Percentiles rank a stretch among this genome's conserved stretches.
Evolutionary conservation across 768 basidiomycete genomes (phyloP).

Genomic region (Lactifluus volemus): DNA sequence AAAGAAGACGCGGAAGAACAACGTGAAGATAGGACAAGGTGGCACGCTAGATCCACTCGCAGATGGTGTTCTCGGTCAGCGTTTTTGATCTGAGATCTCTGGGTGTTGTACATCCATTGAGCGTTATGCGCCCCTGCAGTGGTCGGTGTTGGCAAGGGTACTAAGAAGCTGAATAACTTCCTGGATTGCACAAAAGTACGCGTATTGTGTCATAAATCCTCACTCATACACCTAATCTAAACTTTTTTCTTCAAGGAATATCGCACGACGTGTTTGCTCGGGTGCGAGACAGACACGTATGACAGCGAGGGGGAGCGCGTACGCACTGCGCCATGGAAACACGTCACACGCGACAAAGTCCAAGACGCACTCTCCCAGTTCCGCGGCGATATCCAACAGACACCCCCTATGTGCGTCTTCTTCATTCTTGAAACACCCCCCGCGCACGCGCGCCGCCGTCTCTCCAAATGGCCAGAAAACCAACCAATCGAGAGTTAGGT

Average conservation of each 20-base stretch:
- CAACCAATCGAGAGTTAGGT: slow-evolving; percentile 38
- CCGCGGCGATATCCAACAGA: slow-evolving; percentile 80
- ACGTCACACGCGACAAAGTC: slow-evolving; percentile 73
- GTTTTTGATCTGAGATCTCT: not conserved
- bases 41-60: slow-evolving; percentile 96
- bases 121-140: slow-evolving; percentile 38
- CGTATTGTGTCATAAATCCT: not conserved
- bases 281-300: slow-evolving; percentile 91
- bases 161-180: slow-evolving; percentile 77
- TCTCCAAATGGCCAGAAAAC: not conserved
- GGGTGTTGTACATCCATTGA: slow-evolving; percentile 6
- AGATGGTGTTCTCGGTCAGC: slow-evolving; percentile 83
- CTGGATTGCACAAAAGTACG: slow-evolving; percentile 83
- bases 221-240: not conserved
- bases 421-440: not conserved
- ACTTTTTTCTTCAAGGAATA: slow-evolving; percentile 58
- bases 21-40: slow-evolving; percentile 83
- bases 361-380: slow-evolving; percentile 64
- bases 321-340: slow-evolving; percentile 67
- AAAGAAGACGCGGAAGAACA: slow-evolving; percentile 35
- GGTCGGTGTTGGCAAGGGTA: slow-evolving; percentile 81
- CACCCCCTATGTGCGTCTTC: slow-evolving; percentile 74
- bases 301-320: slow-evolving; percentile 85
- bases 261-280: slow-evolving; percentile 79
- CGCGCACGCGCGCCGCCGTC: not conserved